Conservation (phyloP, 345 rosid genomes). For the Lumnitzera racemosa region DNA sequence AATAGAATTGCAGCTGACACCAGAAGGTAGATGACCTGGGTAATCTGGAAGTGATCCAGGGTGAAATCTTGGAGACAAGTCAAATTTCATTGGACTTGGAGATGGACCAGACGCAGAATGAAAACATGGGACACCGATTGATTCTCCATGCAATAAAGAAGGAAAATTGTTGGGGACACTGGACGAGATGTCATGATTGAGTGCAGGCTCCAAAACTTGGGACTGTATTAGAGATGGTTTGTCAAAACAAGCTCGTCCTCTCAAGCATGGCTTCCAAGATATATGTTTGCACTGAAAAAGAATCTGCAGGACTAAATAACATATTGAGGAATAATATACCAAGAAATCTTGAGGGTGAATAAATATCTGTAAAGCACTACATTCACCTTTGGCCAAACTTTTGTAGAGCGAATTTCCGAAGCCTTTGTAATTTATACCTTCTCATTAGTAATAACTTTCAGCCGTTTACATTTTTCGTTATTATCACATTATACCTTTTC, state of each 20-base stretch:
- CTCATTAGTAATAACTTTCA: too few relatives aligned
- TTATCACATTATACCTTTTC: too few relatives aligned
- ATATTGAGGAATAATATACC: conserved; percentile 24
- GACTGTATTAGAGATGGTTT: conserved; percentile 17
- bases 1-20: conserved; percentile 21
- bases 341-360: conserved; percentile 19
- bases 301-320: not conserved
- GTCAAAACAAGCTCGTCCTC: conserved; percentile 19
- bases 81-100: conserved; percentile 23
- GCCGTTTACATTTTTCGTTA: too few relatives aligned
- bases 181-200: conserved; percentile 35
- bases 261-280: conserved; percentile 16
- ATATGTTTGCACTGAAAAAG: not conserved
- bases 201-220: conserved; percentile 22
- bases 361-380: conserved; percentile 11
- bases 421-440: too few relatives aligned
- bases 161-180: conserved; percentile 36
- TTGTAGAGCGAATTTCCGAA: too few relatives aligned
- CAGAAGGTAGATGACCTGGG: conserved; percentile 29
- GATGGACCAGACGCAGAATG: conserved; percentile 19
- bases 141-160: conserved; percentile 31
- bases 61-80: conserved; percentile 24
- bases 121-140: conserved; percentile 24
- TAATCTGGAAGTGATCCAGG: conserved; percentile 47
- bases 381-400: conserved; percentile 17